Evolutionary conservation across 768 basidiomycete genomes (phyloP).

Genomic region (Cyathus striatus): DNA sequence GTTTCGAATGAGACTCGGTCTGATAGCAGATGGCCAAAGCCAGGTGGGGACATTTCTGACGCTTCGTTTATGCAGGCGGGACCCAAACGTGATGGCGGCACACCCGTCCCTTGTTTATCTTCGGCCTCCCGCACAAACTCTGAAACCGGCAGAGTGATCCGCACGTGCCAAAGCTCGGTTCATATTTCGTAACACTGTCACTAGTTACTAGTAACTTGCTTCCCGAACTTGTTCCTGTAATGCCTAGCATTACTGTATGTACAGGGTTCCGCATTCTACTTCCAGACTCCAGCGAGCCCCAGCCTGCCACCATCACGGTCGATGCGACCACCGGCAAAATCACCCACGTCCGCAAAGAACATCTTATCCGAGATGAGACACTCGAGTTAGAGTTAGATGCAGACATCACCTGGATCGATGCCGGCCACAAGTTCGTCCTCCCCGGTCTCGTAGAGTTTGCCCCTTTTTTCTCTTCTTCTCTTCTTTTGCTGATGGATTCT

Average conservation of each 20-base stretch:
- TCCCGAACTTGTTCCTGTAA: too few relatives aligned
- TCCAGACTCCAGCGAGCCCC: conserved; percentile 38
- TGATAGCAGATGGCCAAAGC: too few relatives aligned
- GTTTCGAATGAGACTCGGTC: too few relatives aligned
- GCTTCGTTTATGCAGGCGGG: not conserved
- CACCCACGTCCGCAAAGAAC: conserved; percentile 33
- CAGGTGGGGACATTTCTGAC: too few relatives aligned
- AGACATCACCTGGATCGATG: conserved; percentile 44
- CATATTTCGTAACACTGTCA: not conserved
- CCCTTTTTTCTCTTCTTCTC: too few relatives aligned
- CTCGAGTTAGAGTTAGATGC: conserved; percentile 22
- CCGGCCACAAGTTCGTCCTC: conserved; percentile 53
- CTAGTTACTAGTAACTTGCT: too few relatives aligned
- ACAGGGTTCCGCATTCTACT: conserved; percentile 56
- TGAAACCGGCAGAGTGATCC: not conserved
- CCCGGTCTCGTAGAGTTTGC: conserved; percentile 82
- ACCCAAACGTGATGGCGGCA: not conserved
- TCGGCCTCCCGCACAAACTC: not conserved
- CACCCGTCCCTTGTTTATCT: conserved; percentile 1
- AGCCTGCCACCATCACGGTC: conserved; percentile 64
- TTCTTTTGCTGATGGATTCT: conserved; percentile 5
- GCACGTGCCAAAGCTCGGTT: too few relatives aligned
- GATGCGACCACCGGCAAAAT: conserved; percentile 58
- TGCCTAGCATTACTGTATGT: conserved; percentile 23
- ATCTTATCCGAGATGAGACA: conserved; percentile 22